These are phyloP conservation scores for Psophocarpus tetragonolobus DNA, from an alignment of 306 rosid species.

Conservation along the genomic window DNA sequence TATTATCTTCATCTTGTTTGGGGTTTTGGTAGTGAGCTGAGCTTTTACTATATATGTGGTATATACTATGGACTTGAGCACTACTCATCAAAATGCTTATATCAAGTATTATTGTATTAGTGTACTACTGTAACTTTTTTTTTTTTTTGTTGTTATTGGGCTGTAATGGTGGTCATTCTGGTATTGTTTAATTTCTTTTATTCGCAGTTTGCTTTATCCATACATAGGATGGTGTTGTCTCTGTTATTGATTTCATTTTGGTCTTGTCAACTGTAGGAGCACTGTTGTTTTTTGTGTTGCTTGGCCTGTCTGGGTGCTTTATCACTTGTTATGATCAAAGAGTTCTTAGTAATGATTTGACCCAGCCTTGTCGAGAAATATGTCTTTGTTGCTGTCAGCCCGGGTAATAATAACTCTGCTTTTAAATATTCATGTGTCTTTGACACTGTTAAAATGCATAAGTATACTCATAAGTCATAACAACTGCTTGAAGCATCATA, in stretches of 20 bases:
- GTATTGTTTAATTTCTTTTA: background rate
- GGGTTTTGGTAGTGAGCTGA: slow-evolving; percentile 62
- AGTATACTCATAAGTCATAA: background rate
- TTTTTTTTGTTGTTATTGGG: background rate
- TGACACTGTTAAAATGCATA: background rate
- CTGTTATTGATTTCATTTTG: slow-evolving; percentile 17
- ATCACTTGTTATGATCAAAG: slow-evolving; percentile 80
- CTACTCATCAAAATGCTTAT: background rate
- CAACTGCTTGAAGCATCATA: slow-evolving; percentile 12
- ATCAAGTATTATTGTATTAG: background rate
- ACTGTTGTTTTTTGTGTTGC: slow-evolving; percentile 69
- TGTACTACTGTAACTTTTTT: background rate
- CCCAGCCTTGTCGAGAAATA: slow-evolving; percentile 84
- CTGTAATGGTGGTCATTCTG: background rate
- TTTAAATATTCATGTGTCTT: background rate
- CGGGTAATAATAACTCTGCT: slow-evolving; percentile 59
- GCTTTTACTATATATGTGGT: slow-evolving; percentile 79
- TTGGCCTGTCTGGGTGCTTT: slow-evolving; percentile 84
- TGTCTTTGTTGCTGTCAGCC: slow-evolving; percentile 89
- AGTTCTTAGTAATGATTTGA: slow-evolving; percentile 80
- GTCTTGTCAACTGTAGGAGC: slow-evolving; percentile 58
- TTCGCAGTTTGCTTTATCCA: slow-evolving; percentile 5
- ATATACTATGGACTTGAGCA: slow-evolving; percentile 31
- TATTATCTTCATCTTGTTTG: slow-evolving; percentile 68
- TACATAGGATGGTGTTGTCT: background rate